Evolutionary conservation across 1,284 basidiomycete genomes (phyloP), one percentile per base, ranked within the genome.

Genomic region (Mycena sp.): DNA sequence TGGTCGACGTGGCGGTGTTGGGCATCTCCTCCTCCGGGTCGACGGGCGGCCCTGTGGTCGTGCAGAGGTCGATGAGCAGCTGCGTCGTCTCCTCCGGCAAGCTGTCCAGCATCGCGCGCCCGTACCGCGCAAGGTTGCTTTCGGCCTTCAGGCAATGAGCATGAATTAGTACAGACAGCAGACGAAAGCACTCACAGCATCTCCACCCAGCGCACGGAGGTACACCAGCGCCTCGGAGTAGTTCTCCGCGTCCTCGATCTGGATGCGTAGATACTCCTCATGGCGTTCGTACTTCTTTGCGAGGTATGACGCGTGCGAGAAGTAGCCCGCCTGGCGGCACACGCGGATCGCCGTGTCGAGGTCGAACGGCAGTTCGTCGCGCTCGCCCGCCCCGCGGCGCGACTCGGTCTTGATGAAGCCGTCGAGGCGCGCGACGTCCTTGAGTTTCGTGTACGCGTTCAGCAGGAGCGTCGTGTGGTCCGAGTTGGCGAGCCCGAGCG

Each of bases 401-500:
- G 91, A 87, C 73, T 95, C 93, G 1, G 93, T 90, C 76, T 93
- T 94, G 80, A 99, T 94, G 77, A 99, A 99, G 58, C 85, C 88
- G 72, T 99, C 95, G 1, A 99, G 87, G 11, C 95, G 88, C 0
- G 87, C 80, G 16, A 95, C 90, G 71, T 99, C 96, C 64, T 95
- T 95, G 17, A 98, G 89, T 76, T 99, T 99, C 46, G 97, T 98
- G 77, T 98, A 99, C 35, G 96, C 97, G 74, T 98, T 98, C 23
- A 98, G 85, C 4, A 98, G 84, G 2, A 99, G 87, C 0, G 98
- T 99, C 0, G 96, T 99, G 74, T 99, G 97, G 70, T 99, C 97
- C 0, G 96, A 90, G 71, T 98, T 99, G 11, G 97, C 97, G 4
- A 97, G 87, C 0, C 93, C 92, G 0, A 90, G 83, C 2, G 93